Evolutionary conservation across 495 filamentous ascomycete genomes (phyloP).

Genomic region (Xylaria castorea): DNA sequence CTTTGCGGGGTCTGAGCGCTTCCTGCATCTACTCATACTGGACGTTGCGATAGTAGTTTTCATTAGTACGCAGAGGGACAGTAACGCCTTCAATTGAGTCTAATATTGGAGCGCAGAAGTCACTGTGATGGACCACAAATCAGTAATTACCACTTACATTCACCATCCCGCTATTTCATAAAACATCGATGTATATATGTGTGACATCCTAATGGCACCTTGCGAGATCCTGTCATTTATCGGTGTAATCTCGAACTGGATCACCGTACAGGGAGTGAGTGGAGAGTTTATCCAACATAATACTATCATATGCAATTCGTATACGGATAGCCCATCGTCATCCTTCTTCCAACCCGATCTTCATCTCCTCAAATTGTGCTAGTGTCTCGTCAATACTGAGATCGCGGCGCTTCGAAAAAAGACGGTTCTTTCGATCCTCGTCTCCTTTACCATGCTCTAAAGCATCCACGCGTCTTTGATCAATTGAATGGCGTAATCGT

Average conservation of each 20-base stretch:
- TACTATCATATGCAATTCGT: conserved; percentile 78
- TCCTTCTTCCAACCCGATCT: conserved; percentile 70
- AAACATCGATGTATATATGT: too few species aligned
- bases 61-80: conserved; percentile 83
- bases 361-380: conserved; percentile 78
- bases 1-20: conserved; percentile 69
- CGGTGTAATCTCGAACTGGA: conserved; percentile 72
- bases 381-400: conserved; percentile 72
- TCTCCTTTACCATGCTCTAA: conserved; percentile 74
- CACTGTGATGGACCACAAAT: conserved; percentile 37
- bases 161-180: too few species aligned
- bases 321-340: conserved; percentile 76
- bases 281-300: conserved; percentile 77
- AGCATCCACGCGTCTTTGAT: conserved; percentile 78
- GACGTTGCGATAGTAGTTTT: conserved; percentile 74
- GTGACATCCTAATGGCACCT: conserved; percentile 45
- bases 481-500: conserved; percentile 82
- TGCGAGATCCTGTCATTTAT: conserved; percentile 79
- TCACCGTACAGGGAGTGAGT: conserved; percentile 72
- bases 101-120: conserved; percentile 82
- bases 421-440: conserved; percentile 70
- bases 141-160: neutral
- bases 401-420: conserved; percentile 71
- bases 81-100: conserved; percentile 86
- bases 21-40: conserved; percentile 86